Percentiles rank a stretch among this genome's conserved stretches.
Conservation (phyloP, 2,329 filamentous ascomycete species). For the Diaporthe nobilis region DNA sequence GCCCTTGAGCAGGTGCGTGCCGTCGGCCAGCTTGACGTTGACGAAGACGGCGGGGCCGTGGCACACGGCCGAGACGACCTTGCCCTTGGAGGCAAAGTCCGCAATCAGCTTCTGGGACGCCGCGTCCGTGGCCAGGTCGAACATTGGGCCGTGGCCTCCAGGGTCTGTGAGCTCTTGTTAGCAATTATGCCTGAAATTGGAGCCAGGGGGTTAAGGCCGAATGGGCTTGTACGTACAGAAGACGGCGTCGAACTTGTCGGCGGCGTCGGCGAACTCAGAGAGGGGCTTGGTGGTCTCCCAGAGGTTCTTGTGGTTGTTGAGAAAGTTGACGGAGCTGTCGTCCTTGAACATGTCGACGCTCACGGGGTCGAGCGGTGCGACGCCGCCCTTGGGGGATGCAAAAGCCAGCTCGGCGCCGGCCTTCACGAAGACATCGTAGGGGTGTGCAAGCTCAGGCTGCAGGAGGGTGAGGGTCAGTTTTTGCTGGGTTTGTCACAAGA, state of each 20-base stretch:
- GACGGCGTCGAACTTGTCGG: constrained; percentile 72
- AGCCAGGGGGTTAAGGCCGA: too few relatives aligned
- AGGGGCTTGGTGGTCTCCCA: constrained; percentile 76
- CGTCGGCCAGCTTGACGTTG: constrained; percentile 67
- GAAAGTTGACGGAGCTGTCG: constrained; percentile 65
- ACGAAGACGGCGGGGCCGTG: constrained; percentile 76
- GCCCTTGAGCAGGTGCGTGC: constrained; percentile 67
- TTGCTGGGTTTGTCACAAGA: constrained; percentile 11
- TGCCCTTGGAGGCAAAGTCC: constrained; percentile 73
- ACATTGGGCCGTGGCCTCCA: constrained; percentile 76
- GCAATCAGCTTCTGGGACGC: constrained; percentile 71
- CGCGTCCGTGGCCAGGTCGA: constrained; percentile 71
- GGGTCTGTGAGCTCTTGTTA: constrained; percentile 50
- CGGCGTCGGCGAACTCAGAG: constrained; percentile 66
- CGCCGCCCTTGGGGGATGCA: constrained; percentile 74
- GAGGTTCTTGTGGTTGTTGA: constrained; percentile 67
- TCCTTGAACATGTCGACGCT: constrained; percentile 72
- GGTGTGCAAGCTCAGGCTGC: constrained; percentile 75
- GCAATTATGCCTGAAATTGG: too few relatives aligned
- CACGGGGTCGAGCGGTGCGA: constrained; percentile 71
- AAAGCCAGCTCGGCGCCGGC: constrained; percentile 68
- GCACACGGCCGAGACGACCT: constrained; percentile 77
- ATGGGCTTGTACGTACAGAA: constrained; percentile 56
- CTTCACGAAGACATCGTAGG: constrained; percentile 68
- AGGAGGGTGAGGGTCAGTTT: constrained; percentile 37